Conservation (phyloP, 805 yeast genomes). For the Saccharomyces eubayanus region DNA sequence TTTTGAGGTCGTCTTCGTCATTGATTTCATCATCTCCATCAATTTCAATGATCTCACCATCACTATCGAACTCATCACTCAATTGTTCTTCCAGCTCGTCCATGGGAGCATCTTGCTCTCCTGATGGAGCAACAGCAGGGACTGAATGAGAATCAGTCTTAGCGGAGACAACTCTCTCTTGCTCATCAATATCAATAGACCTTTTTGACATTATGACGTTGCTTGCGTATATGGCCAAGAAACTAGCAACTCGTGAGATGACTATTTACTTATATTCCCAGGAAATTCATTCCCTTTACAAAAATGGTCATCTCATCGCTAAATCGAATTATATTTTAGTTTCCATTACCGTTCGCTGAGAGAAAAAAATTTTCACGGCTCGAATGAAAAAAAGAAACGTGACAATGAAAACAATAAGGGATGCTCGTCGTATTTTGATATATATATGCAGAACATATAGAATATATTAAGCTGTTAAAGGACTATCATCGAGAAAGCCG, state of each 20-base stretch:
- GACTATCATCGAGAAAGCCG: background rate
- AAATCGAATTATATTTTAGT: background rate
- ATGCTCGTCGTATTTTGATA: background rate
- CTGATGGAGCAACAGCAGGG: slow-evolving; percentile 27
- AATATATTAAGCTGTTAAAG: background rate
- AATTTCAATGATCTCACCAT: slow-evolving; percentile 77
- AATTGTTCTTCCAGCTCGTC: slow-evolving; percentile 84
- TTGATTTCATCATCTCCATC: slow-evolving; percentile 49
- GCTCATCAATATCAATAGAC: slow-evolving; percentile 34
- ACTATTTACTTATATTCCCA: background rate
- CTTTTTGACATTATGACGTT: slow-evolving; percentile 42
- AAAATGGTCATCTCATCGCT: background rate
- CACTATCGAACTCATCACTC: slow-evolving; percentile 89
- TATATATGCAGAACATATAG: background rate
- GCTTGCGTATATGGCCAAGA: background rate
- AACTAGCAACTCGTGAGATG: background rate
- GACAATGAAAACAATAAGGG: background rate
- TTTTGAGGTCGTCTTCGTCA: slow-evolving; percentile 31
- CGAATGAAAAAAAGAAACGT: background rate
- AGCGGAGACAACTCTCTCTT: slow-evolving; percentile 36
- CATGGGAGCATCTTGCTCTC: slow-evolving; percentile 45
- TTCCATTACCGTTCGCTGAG: background rate
- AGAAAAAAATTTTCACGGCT: background rate
- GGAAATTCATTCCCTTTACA: background rate
- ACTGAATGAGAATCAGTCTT: slow-evolving; percentile 25